phyloP scores from a whole-genome alignment of 2,329 filamentous ascomycete species.

The Aspergillus persii region DNA sequence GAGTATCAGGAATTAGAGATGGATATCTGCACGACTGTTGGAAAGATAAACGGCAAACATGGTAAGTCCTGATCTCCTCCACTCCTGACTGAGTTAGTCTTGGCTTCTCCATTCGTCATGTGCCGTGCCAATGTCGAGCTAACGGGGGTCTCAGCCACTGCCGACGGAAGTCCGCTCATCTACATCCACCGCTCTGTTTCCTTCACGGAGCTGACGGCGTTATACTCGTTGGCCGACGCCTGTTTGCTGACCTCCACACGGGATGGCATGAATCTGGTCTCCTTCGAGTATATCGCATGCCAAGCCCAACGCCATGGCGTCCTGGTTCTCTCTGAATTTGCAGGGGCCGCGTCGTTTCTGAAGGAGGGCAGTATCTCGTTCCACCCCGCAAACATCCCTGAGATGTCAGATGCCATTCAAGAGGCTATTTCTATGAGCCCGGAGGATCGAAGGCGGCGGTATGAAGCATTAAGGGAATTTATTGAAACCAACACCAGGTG shows the following conservation, averaged over 20 bases:
- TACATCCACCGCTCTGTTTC: constrained; percentile 90
- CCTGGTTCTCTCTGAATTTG: constrained; percentile 91
- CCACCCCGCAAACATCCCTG: constrained; percentile 94
- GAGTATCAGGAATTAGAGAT: constrained; percentile 92
- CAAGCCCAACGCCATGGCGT: constrained; percentile 83
- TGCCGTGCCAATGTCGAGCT: background rate
- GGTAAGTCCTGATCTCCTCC: constrained; percentile 42
- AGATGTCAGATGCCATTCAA: constrained; percentile 82
- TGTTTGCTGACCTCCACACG: constrained; percentile 86
- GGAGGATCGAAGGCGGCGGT: constrained; percentile 75
- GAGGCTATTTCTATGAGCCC: constrained; percentile 83
- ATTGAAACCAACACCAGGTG: constrained; percentile 86
- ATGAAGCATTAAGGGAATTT: constrained; percentile 80
- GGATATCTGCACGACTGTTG: constrained; percentile 87
- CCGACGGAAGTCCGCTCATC: constrained; percentile 94
- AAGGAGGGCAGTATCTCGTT: constrained; percentile 79
- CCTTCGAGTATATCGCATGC: constrained; percentile 93
- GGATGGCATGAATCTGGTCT: constrained; percentile 96
- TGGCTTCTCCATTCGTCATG: background rate
- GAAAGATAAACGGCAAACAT: constrained; percentile 90
- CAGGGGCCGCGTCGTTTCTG: constrained; percentile 87
- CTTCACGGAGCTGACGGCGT: constrained; percentile 90
- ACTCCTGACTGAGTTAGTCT: background rate
- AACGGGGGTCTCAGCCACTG: constrained; percentile 57
- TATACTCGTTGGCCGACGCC: constrained; percentile 85